Conservation (phyloP, 495 filamentous ascomycete species). For the Aspergillus affinis region DNA sequence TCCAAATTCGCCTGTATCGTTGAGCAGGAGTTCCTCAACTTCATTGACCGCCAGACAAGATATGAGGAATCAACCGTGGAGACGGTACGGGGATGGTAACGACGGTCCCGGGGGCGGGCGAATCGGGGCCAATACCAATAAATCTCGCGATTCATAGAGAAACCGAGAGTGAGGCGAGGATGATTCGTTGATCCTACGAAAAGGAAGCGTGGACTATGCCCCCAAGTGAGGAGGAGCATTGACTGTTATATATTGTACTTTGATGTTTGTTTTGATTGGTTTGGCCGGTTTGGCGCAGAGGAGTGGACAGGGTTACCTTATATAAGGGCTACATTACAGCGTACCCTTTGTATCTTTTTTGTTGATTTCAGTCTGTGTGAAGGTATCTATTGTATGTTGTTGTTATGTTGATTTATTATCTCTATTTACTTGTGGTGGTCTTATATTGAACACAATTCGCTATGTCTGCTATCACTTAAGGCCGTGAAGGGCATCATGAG, state of each 20-base stretch:
- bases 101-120: conserved; percentile 25
- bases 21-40: conserved; percentile 35
- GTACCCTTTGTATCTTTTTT: background rate
- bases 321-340: background rate
- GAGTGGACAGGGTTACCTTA: background rate
- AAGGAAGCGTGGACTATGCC: background rate
- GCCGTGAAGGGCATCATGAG: too few species aligned
- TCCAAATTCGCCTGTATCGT: conserved; percentile 28
- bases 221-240: background rate
- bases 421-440: too few species aligned
- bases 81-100: conserved; percentile 17
- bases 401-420: too few species aligned
- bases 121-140: conserved; percentile 26
- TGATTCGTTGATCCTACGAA: background rate
- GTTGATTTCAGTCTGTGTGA: background rate
- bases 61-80: conserved; percentile 16
- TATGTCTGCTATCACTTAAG: too few species aligned
- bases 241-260: background rate
- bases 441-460: too few species aligned
- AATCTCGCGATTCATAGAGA: conserved; percentile 20
- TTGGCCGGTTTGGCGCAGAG: background rate
- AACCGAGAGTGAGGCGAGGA: background rate
- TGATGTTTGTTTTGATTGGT: background rate
- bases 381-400: too few species aligned
- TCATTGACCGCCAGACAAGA: conserved; percentile 29